These are phyloP conservation scores for Chrysosporium queenslandicum DNA, from an alignment of 2,329 filamentous ascomycete species.

Conservation along the genomic window DNA sequence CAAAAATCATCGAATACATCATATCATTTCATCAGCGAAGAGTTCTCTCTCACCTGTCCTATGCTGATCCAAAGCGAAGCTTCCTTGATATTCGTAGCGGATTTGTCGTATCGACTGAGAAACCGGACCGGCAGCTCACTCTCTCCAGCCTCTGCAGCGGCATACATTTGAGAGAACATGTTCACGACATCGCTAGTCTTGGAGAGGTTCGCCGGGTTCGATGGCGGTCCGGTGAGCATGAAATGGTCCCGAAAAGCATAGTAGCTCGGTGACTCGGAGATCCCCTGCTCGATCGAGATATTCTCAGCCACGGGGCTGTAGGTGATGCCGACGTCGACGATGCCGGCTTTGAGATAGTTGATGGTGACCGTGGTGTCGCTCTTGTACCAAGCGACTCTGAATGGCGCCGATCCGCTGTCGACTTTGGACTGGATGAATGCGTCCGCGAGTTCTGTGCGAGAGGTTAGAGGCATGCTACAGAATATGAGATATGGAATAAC, in stretches of 20 bases:
- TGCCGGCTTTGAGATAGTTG: slow-evolving; percentile 33
- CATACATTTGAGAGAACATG: slow-evolving; percentile 31
- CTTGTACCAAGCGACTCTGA: slow-evolving; percentile 39
- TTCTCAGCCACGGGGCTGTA: slow-evolving; percentile 37
- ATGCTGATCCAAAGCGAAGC: slow-evolving; percentile 38
- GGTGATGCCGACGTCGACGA: slow-evolving; percentile 40
- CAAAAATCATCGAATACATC: background rate
- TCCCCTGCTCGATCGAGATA: slow-evolving; percentile 36
- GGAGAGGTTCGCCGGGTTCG: slow-evolving; percentile 30
- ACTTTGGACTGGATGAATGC: slow-evolving; percentile 30
- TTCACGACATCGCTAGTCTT: slow-evolving; percentile 24
- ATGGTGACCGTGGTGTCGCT: slow-evolving; percentile 41
- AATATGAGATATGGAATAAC: background rate
- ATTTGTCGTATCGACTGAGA: slow-evolving; percentile 41
- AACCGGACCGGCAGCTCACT: slow-evolving; percentile 34
- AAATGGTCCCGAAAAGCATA: slow-evolving; percentile 43
- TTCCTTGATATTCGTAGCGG: slow-evolving; percentile 43
- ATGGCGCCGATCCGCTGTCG: slow-evolving; percentile 23
- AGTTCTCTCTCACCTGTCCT: slow-evolving; percentile 28
- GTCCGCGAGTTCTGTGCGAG: slow-evolving; percentile 27
- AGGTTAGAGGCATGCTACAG: background rate
- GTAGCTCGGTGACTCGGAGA: slow-evolving; percentile 28
- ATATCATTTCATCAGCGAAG: background rate
- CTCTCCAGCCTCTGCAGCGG: slow-evolving; percentile 26
- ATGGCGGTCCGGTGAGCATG: slow-evolving; percentile 33